These are phyloP conservation scores for Phytophthora aleatoria DNA, from an alignment of 352 stramenopile genomes.

Conservation along the genomic window DNA sequence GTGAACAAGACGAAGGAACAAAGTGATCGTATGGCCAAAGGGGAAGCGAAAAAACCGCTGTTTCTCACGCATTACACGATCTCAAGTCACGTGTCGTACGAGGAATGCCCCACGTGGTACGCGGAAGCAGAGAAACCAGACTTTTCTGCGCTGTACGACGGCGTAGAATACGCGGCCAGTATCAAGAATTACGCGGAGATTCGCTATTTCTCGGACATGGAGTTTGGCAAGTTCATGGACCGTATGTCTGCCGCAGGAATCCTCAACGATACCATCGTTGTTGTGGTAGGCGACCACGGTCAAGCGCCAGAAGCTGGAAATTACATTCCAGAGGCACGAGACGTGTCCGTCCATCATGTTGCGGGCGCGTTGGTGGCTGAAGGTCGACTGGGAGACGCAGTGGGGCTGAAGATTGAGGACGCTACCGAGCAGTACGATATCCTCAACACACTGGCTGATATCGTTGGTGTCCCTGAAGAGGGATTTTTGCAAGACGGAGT, in stretches of 20 bases:
- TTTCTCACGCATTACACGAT: conserved; percentile 71
- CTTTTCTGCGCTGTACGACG: conserved; percentile 42
- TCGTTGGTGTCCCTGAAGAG: conserved; percentile 29
- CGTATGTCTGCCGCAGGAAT: conserved; percentile 45
- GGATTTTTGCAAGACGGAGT: conserved; percentile 45
- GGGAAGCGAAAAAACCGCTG: conserved; percentile 44
- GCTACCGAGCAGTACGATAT: conserved; percentile 45
- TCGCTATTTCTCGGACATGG: conserved; percentile 57
- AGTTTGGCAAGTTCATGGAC: conserved; percentile 62
- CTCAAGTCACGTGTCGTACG: conserved; percentile 52
- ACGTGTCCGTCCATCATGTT: conserved; percentile 42
- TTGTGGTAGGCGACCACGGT: conserved; percentile 58
- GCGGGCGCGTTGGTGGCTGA: conserved; percentile 46
- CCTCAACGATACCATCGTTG: conserved; percentile 60
- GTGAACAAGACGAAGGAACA: conserved; percentile 52
- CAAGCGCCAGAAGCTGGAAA: conserved; percentile 46
- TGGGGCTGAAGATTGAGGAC: conserved; percentile 36
- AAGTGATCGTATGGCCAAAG: conserved; percentile 18
- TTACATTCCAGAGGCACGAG: conserved; percentile 28
- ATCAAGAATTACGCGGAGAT: conserved; percentile 52
- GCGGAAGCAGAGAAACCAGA: conserved; percentile 37
- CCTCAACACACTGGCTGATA: conserved; percentile 45
- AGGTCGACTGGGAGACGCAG: conserved; percentile 32
- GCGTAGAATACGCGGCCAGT: conserved; percentile 22
- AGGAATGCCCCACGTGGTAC: conserved; percentile 45